Evolutionary conservation across 371 early-diverging fungal species (phyloP), one percentile per base, ranked within the genome.

Genomic region (Smittium mucronatum): DNA sequence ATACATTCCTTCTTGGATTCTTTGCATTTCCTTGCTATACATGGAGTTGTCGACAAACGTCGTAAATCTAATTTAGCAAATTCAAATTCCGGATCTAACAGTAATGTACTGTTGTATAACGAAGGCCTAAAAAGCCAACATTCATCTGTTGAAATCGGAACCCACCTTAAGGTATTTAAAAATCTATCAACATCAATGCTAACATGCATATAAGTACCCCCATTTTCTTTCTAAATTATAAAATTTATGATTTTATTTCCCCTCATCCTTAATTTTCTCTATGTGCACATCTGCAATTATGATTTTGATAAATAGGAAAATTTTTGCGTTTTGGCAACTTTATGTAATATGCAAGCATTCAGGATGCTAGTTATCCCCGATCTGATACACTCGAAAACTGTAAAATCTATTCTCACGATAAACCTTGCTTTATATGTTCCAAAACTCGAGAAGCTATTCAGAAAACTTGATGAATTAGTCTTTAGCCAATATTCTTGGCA

Each of bases 401-500:
- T 79, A 2, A 70, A 75, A n/a, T 36, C 77, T 36, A 88, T 87
- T 25, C 88, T 88, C 72, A 77, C 81, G 16, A 78, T 85, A 57
- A 81, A 78, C 32, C 79, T 90, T 72, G 77, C 83, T 15, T 84
- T 83, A 60, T 91, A 92, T 67, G 79, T 85, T 36, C 82, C 85
- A 86, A 81, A 77, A 73, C 73, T 75, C 35, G 74, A 73, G 32
- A 60, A 63, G 47, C 66, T 74, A 67, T 57, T 74, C 63, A 73
- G 70, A 70, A 78, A 64, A 2, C 73, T 97, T 66, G 93, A 95
- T 74, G 80, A 76, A 29, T 82, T 93, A 63, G 74, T 95, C 34
- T 92, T 95, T 76, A 85, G 87, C 17, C 89, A 88, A 72, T 93
- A 92, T 70, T 82, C 93, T 63, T 85, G 88, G 60, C 86, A 90